Base-by-base conservation (phyloP, 495 filamentous ascomycete genomes). In the Lentithecium fluviatile region DNA sequence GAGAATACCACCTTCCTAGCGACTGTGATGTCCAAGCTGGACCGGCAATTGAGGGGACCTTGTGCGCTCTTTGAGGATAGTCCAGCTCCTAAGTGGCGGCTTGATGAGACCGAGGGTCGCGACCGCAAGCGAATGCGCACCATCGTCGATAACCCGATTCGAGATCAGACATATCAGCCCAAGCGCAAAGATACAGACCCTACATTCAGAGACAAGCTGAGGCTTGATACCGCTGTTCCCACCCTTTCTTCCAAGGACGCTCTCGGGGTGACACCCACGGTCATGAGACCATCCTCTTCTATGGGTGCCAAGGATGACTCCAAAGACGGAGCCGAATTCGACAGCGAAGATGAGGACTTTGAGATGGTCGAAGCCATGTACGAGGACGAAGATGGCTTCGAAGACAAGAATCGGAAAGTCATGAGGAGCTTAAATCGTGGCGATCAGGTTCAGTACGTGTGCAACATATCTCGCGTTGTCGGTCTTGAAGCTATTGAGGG, bases 401-500 rank as follows among this genome's bases (percentile, higher is more conserved):
- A 97, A 74, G 94, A 98, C 70, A 97, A 95, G 76, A 97, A 98
- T 68, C 79, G 94, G 15, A 97, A 95, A 74, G 94, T 98, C 48
- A 91, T 97, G 89, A 80, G 94, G 57, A 95, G 90, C 64, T 80
- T 98, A 12, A 88, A 96, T 60, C 88, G 89, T 32, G 90, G 90
- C 5, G 94, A 98, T 67, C 80, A 89, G 53, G 92, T 98, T n/a
- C 89, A 95, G 68, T 86, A 88, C 64, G 90, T 96, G 6, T 94
- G 89, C 78, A 98, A 98, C 69, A 85, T 96, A 56, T 97, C 94
- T 43, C 84, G 95, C 8, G 89, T 98, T 50, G 85, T 96, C 52
- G 94, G 94, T 8, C 77, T 98, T 5, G 93, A 97, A 65, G 92
- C 93, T 20, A 84, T 85, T 52, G 94, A 98, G 72, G 94, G 95